Evolutionary conservation across 148 eudicot genomes (phyloP).

Genomic region (Nepenthes gracilis): DNA sequence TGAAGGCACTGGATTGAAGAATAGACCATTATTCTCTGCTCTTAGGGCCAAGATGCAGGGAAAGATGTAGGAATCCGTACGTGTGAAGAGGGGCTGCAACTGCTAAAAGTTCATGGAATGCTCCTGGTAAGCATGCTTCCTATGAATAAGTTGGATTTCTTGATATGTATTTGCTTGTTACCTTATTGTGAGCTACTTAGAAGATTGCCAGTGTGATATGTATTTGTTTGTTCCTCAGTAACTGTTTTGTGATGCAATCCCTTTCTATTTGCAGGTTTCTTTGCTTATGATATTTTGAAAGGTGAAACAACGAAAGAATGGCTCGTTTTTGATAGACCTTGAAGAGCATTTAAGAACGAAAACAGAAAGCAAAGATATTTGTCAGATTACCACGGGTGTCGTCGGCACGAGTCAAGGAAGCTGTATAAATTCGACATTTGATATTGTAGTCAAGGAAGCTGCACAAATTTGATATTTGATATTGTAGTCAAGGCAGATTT

Average conservation of each 20-base stretch:
- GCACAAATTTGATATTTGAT: too few relatives aligned
- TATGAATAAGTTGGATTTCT: not conserved
- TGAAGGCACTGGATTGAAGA: slow-evolving; percentile 35
- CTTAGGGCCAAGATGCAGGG: slow-evolving; percentile 33
- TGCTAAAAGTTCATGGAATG: slow-evolving; percentile 41
- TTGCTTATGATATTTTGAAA: slow-evolving; percentile 21
- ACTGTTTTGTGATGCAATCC: not conserved
- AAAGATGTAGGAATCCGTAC: slow-evolving; percentile 42
- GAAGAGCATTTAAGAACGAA: slow-evolving; percentile 41
- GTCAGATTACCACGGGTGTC: slow-evolving; percentile 36
- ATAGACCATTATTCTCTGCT: slow-evolving; percentile 28
- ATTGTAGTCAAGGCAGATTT: too few relatives aligned
- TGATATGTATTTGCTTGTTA: not conserved
- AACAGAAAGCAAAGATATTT: slow-evolving; percentile 40
- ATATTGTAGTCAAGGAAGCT: too few relatives aligned
- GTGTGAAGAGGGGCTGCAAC: slow-evolving; percentile 35
- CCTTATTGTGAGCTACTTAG: not conserved
- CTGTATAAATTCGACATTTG: not conserved
- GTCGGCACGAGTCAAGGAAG: slow-evolving; percentile 48
- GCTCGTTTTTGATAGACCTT: slow-evolving; percentile 43
- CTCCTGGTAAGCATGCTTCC: slow-evolving; percentile 26
- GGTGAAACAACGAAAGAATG: slow-evolving; percentile 33
- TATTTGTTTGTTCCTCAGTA: not conserved
- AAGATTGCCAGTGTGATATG: not conserved
- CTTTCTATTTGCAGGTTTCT: slow-evolving; percentile 22